phyloP scores from a whole-genome alignment of 257 asterid genomes.

The Nicotiana knightiana region DNA sequence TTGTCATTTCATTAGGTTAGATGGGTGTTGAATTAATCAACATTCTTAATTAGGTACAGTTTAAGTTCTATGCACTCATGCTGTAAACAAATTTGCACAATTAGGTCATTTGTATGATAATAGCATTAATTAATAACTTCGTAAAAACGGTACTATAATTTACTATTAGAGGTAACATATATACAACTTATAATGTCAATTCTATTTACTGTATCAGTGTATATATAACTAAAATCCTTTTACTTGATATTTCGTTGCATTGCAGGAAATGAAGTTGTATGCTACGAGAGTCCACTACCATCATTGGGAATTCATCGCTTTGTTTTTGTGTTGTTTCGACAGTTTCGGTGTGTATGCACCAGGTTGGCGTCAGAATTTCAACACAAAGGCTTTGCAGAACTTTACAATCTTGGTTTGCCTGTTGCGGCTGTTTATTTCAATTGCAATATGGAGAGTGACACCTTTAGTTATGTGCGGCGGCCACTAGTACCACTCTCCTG shows the following conservation, averaged over 20 bases:
- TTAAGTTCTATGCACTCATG: not conserved
- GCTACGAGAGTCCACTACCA: conserved; percentile 40
- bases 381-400: conserved; percentile 19
- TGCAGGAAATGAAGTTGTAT: conserved; percentile 34
- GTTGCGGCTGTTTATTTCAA: conserved; percentile 40
- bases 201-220: no score
- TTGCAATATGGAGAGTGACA: conserved; percentile 38
- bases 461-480: not conserved
- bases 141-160: no score
- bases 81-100: no score
- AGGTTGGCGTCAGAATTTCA: not conserved
- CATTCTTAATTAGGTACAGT: no score
- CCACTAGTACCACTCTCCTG: no score
- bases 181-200: no score
- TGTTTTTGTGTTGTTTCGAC: conserved; percentile 32
- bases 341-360: not conserved
- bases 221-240: no score
- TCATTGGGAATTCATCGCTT: conserved; percentile 46
- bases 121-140: no score
- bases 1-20: not conserved
- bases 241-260: no score
- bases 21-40: no score
- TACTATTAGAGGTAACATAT: no score
- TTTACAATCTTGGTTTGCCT: conserved; percentile 33
- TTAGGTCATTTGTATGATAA: no score